phyloP scores from a whole-genome alignment of 768 basidiomycete genomes.

The Trametes gibbosa region DNA sequence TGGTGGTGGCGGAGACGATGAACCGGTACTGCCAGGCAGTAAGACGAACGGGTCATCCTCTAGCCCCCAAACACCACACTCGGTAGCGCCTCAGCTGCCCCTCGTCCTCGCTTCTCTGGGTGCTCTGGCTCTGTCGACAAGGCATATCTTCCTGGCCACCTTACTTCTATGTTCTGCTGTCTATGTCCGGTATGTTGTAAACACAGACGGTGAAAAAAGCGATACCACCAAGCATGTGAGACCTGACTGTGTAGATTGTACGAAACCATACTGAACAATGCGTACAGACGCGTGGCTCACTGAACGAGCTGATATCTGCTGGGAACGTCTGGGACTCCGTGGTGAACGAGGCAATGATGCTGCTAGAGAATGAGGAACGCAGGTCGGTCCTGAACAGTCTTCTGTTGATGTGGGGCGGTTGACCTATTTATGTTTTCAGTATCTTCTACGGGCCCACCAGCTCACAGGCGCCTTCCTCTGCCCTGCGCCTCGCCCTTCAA shows the following conservation, averaged over 20 bases:
- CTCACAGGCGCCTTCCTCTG: conserved; percentile 48
- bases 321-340: conserved; percentile 73
- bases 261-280: background rate
- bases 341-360: conserved; percentile 63
- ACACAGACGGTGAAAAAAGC: conserved; percentile 12
- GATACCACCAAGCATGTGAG: conserved; percentile 23
- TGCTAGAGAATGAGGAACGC: conserved; percentile 69
- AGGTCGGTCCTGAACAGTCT: conserved; percentile 38
- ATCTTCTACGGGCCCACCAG: conserved; percentile 42
- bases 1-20: conserved; percentile 8
- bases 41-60: background rate
- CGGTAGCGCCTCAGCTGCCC: conserved; percentile 12
- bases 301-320: conserved; percentile 65
- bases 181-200: conserved; percentile 17
- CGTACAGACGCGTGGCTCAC: conserved; percentile 56
- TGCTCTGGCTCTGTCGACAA: conserved; percentile 23
- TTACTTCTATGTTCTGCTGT: conserved; percentile 18
- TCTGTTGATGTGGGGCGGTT: background rate
- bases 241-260: conserved; percentile 17
- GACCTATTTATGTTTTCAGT: conserved; percentile 18
- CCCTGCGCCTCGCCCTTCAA: conserved; percentile 67
- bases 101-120: conserved; percentile 22
- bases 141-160: conserved; percentile 22
- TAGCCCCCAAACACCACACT: background rate
- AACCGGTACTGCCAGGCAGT: background rate